phyloP scores from a whole-genome alignment of 306 rosid species.

The Acacia acuminata region DNA sequence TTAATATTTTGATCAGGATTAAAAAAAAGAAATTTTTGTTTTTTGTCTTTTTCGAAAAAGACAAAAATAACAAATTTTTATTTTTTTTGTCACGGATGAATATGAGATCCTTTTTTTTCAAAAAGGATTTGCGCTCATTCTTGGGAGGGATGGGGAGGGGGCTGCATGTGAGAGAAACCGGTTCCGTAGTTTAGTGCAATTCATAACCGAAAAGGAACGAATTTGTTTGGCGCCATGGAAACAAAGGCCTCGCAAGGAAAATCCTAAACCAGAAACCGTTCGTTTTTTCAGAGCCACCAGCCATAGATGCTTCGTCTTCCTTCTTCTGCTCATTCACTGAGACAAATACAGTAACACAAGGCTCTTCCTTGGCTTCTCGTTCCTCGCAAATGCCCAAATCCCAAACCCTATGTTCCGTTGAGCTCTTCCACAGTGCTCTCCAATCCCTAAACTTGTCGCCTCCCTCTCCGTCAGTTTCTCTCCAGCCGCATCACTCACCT shows the following conservation, averaged over 20 bases:
- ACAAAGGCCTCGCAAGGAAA: neutral
- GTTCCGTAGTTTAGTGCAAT: too few relatives aligned
- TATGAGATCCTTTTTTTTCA: too few relatives aligned
- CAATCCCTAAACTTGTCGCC: slow-evolving; percentile 27
- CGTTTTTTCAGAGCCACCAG: neutral
- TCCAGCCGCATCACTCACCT: slow-evolving; percentile 16
- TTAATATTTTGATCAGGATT: too few relatives aligned
- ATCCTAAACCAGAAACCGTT: slow-evolving; percentile 5
- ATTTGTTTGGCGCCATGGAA: neutral
- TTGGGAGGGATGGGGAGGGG: too few relatives aligned
- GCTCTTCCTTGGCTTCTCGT: slow-evolving; percentile 41
- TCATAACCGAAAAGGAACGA: too few relatives aligned
- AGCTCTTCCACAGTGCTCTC: slow-evolving; percentile 54
- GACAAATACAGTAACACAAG: neutral
- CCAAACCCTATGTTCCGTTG: slow-evolving; percentile 53
- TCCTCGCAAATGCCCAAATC: slow-evolving; percentile 14
- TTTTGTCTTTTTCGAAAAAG: too few relatives aligned
- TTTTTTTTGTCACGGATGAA: too few relatives aligned
- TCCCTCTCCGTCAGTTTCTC: neutral
- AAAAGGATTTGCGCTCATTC: too few relatives aligned
- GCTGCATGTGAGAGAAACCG: too few relatives aligned
- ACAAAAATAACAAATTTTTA: too few relatives aligned
- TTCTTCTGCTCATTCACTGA: neutral
- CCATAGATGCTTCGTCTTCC: slow-evolving; percentile 9
- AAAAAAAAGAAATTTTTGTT: too few relatives aligned